Evolutionary conservation across 1,284 basidiomycete genomes (phyloP).

Genomic region (Ganoderma resinaceum): DNA sequence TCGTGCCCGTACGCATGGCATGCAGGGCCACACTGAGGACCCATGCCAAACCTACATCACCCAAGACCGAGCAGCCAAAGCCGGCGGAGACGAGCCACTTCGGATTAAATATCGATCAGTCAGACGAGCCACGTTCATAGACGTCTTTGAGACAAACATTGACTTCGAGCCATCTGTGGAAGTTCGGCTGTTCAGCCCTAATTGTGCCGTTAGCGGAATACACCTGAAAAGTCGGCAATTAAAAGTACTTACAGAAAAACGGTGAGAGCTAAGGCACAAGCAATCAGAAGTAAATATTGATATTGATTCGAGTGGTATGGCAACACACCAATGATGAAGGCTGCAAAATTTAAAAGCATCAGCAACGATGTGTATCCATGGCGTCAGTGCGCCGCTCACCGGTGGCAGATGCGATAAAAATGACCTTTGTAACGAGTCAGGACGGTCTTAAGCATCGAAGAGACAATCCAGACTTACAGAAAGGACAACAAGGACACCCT

Average conservation of each 20-base stretch:
- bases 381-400: neutral
- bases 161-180: neutral
- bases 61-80: neutral
- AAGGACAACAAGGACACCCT: neutral
- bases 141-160: neutral
- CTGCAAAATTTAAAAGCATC: neutral
- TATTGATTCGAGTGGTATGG: neutral
- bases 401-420: neutral
- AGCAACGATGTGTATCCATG: neutral
- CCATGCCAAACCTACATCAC: neutral
- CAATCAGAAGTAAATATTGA: neutral
- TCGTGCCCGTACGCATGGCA: neutral
- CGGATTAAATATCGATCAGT: neutral
- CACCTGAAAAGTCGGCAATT: neutral
- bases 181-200: neutral
- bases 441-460: neutral
- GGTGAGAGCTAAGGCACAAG: neutral
- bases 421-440: neutral
- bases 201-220: neutral
- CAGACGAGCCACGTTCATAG: neutral
- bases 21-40: neutral
- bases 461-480: neutral
- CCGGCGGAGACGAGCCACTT: constrained; percentile 1
- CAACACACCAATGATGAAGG: neutral
- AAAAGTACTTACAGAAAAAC: neutral